These are phyloP conservation scores for Ophiostoma quercus DNA, from an alignment of 2,329 filamentous ascomycete species.

Conservation along the genomic window DNA sequence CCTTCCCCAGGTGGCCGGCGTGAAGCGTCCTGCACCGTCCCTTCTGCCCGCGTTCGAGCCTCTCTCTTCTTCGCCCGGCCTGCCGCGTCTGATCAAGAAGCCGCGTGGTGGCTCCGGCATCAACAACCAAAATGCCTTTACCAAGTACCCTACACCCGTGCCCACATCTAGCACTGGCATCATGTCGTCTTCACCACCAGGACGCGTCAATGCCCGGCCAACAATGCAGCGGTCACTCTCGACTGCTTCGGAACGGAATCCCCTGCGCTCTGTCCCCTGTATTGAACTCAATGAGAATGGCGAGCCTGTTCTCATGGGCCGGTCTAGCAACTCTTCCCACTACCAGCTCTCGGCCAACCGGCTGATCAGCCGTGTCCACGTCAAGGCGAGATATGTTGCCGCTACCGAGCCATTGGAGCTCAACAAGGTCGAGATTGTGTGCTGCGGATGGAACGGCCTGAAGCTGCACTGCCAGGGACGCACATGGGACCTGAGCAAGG, in stretches of 20 bases:
- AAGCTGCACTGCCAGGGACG: slow-evolving; percentile 87
- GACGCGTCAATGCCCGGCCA: slow-evolving; percentile 37
- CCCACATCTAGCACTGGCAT: slow-evolving; percentile 92
- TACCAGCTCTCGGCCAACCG: slow-evolving; percentile 90
- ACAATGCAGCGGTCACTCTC: slow-evolving; percentile 57
- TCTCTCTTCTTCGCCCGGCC: slow-evolving; percentile 68
- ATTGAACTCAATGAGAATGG: slow-evolving; percentile 77
- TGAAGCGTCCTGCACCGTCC: slow-evolving; percentile 60
- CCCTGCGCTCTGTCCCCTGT: slow-evolving; percentile 76
- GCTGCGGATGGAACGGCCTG: slow-evolving; percentile 91
- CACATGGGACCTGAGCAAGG: slow-evolving; percentile 80
- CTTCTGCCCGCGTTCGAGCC: slow-evolving; percentile 76
- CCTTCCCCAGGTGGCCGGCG: slow-evolving; percentile 39
- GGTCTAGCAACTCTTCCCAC: slow-evolving; percentile 92
- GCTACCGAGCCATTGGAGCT: slow-evolving; percentile 61
- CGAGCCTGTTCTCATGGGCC: slow-evolving; percentile 77
- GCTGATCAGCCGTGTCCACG: slow-evolving; percentile 87
- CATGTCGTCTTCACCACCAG: slow-evolving; percentile 76
- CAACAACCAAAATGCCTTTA: slow-evolving; percentile 41
- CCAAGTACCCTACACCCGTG: slow-evolving; percentile 86
- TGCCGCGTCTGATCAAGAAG: slow-evolving; percentile 62
- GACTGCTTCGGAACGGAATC: slow-evolving; percentile 68
- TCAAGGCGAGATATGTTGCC: slow-evolving; percentile 77
- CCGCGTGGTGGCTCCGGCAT: slow-evolving; percentile 19
- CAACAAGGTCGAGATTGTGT: slow-evolving; percentile 80